These are phyloP conservation scores for Plantago ovata DNA, from an alignment of 257 asterid genomes.

Conservation along the genomic window DNA sequence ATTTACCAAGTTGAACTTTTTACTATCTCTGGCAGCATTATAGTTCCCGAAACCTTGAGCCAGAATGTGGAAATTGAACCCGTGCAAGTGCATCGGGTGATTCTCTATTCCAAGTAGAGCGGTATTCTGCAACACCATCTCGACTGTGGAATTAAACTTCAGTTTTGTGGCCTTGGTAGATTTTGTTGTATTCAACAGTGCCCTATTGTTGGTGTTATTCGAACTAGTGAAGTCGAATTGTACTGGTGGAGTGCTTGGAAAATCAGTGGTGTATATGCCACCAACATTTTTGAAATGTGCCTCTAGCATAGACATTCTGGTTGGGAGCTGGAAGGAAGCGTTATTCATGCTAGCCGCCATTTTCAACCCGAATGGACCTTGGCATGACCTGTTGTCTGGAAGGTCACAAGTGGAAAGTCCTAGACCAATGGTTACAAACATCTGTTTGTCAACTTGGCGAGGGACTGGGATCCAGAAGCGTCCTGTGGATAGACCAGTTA, in stretches of 20 bases:
- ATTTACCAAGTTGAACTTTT: slow-evolving; percentile 36
- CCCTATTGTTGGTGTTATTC: slow-evolving; percentile 19
- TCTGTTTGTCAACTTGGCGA: slow-evolving; percentile 33
- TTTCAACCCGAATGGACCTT: slow-evolving; percentile 37
- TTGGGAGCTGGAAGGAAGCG: slow-evolving; percentile 56
- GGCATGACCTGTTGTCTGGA: slow-evolving; percentile 39
- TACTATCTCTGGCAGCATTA: slow-evolving; percentile 24
- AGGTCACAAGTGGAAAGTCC: slow-evolving; percentile 44
- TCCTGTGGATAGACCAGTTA: slow-evolving; percentile 46
- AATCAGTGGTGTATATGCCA: slow-evolving; percentile 52
- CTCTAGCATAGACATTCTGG: slow-evolving; percentile 45
- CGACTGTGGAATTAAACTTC: slow-evolving; percentile 38
- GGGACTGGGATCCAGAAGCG: slow-evolving; percentile 60
- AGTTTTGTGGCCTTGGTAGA: slow-evolving; percentile 50
- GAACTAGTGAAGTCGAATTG: slow-evolving; percentile 41
- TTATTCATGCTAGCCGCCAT: slow-evolving; percentile 74
- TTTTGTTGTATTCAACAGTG: slow-evolving; percentile 29
- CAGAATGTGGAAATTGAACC: slow-evolving; percentile 49
- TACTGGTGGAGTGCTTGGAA: slow-evolving; percentile 44
- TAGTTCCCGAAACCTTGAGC: slow-evolving; percentile 67
- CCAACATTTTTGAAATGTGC: slow-evolving; percentile 43
- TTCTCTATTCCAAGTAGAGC: slow-evolving; percentile 45
- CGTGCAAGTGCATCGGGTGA: slow-evolving; percentile 66
- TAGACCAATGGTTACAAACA: slow-evolving; percentile 61
- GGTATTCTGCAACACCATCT: slow-evolving; percentile 57